Evolutionary conservation across 805 yeast genomes (phyloP), one percentile per base, ranked within the genome.

Genomic region (Metschnikowia henanensis): DNA sequence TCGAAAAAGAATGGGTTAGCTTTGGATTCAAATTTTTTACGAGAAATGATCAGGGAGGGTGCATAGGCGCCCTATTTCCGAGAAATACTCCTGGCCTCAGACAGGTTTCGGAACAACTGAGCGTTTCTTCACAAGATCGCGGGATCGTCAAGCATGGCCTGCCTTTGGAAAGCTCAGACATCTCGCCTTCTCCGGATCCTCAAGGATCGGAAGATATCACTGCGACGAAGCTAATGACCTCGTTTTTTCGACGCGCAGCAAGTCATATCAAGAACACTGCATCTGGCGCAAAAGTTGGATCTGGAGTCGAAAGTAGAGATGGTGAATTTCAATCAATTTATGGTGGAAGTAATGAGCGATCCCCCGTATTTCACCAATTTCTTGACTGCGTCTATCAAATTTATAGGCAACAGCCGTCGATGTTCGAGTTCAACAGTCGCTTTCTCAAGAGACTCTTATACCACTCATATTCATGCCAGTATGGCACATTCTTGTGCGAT

Each of bases 1-100:
- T 94, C 3, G 99, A 94, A 56, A 91, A 94, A 58, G 99, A 94
- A 51, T 94, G 98, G 98, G 72, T 88, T 2, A 80, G 96, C 35
- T 92, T 92, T 69, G 99, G 99, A 0, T 96, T 90, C 66, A 77
- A 89, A 53, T 94, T 92, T 59, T 78, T 80, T 42, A 94, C 89
- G 50, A 68, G 99, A 49, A 81, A 81, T 18, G 96, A 94, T 28
- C 91, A 86, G 62, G 73, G 91, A 18, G 80, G 75, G 2, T 69
- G 75, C 43, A 61, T 64, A 16, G 75, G 76, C 1, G 75, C 76
- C 1, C 46, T 61, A 4, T 45, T 62, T 15, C 59, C 59, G 20
- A 59, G 56, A 39, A 46, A 53, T 3, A 47, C 50, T 8, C 39
- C 45, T 18, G 53, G 49, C 22, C 37, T 43, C 10, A 44, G 31